These are phyloP conservation scores for Discostella pseudostelligera DNA, from an alignment of 108 stramenopile species.

Conservation along the genomic window DNA sequence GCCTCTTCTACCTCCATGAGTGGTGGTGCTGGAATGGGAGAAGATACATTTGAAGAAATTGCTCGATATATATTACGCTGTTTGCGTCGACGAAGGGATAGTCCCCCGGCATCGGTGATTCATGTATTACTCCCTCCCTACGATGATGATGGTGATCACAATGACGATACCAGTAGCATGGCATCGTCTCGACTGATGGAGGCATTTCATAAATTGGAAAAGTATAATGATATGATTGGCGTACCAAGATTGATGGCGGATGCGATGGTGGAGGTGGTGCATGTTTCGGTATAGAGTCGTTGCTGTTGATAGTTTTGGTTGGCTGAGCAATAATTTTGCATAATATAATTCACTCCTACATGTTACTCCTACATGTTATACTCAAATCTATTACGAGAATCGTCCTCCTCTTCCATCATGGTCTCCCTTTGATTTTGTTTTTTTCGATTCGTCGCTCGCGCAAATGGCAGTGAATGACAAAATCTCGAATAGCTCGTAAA, in stretches of 20 bases:
- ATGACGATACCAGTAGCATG: conserved; percentile 1
- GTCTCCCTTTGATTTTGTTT: no score
- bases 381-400: not conserved
- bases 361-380: not conserved
- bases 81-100: conserved; percentile 18
- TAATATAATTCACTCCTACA: no score
- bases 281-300: not conserved
- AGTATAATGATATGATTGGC: conserved; percentile 44
- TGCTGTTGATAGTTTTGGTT: no score
- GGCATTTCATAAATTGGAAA: conserved; percentile 32
- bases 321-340: no score
- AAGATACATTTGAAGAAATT: conserved; percentile 28
- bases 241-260: conserved; percentile 21
- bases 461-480: conserved; percentile 27
- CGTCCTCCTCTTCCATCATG: not conserved
- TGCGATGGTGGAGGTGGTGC: conserved; percentile 27
- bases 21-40: conserved; percentile 19
- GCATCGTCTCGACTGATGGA: conserved; percentile 8
- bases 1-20: not conserved
- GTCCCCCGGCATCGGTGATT: conserved; percentile 8
- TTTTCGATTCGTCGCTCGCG: not conserved
- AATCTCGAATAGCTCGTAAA: conserved; percentile 36
- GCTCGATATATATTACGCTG: conserved; percentile 28
- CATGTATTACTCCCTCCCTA: conserved; percentile 19
- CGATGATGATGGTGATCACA: not conserved